phyloP scores from a whole-genome alignment of 768 basidiomycete genomes.

The Hygrocybe coccinea region DNA sequence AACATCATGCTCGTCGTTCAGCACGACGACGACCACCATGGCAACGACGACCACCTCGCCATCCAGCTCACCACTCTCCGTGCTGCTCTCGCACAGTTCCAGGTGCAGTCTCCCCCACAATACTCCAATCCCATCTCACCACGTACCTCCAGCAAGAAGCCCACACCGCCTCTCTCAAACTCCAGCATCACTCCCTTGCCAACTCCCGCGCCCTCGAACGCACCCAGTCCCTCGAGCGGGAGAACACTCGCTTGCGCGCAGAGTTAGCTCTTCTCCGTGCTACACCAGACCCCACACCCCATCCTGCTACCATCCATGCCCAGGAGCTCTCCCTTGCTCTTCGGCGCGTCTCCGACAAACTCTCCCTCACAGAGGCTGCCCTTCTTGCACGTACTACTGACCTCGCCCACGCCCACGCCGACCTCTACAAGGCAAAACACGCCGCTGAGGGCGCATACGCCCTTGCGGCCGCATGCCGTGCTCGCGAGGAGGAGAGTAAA shows the following conservation, averaged over 20 bases:
- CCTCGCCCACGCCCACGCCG: constrained; percentile 40
- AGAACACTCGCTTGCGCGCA: constrained; percentile 51
- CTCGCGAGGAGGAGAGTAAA: constrained; percentile 50
- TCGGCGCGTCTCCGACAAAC: constrained; percentile 63
- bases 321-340: constrained; percentile 63
- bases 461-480: constrained; percentile 48
- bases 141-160: constrained; percentile 56
- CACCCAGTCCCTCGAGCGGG: constrained; percentile 46
- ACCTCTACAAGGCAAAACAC: constrained; percentile 39
- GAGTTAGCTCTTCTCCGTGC: constrained; percentile 56
- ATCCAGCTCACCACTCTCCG: constrained; percentile 45
- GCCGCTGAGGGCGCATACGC: constrained; percentile 51
- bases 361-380: constrained; percentile 54
- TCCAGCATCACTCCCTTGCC: constrained; percentile 59
- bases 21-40: not conserved
- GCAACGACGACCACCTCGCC: constrained; percentile 41
- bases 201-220: constrained; percentile 46
- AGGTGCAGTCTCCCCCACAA: constrained; percentile 32
- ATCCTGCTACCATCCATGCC: constrained; percentile 30
- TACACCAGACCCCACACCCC: constrained; percentile 41
- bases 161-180: constrained; percentile 56
- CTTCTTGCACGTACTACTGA: constrained; percentile 47
- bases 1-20: not conserved
- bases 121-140: constrained; percentile 6
- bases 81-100: constrained; percentile 44